Base-by-base conservation (phyloP, 768 basidiomycete species). In the Pisolithus microcarpus region DNA sequence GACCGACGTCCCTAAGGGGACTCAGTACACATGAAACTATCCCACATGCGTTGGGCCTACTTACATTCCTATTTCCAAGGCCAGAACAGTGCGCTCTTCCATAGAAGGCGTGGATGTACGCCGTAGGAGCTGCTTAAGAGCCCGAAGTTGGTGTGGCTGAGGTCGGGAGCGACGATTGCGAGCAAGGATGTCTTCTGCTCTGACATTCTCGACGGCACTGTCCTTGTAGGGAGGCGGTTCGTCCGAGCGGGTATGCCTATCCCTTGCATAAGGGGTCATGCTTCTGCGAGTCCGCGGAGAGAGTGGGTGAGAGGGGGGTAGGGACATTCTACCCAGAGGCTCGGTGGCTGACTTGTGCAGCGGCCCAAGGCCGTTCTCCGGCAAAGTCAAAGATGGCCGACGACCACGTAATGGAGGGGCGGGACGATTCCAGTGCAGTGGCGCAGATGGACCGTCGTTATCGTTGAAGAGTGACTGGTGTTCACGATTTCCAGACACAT, bases 31-130 rank as follows among this genome's bases (percentile, higher is more conserved):
- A 38, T 26, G 51, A 10, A 43, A 30, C 42, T 49, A 40, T 43
- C 11, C 16, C 28, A 16, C 2, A 26, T 3, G 24, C 26, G 40
- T 44, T 60, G 55, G 34, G 34, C 34, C 34, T 45, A 72, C 78
- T 64, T 67, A 83, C 79, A 91, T 89, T 70, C 85, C 87, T 52
- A 89, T 79, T 69, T 89, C 83, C 21, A 77, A 71, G 8, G 86
- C 88, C 4, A 91, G 71, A 39, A 80, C 78, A 44, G 77, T 77
- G 45, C 88, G 84, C 65, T 90, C 83, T 65, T 91, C 87, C 53
- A 90, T 87, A 13, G 84, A 81, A 6, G 88, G 88, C 10, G 81
- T 86, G 21, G 81, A 62, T 1, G 87, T 89, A 53, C 77, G 82
- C 39, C 70, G 72, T 56, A 82, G 83, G 18, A 90, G 70, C 52